Base-by-base conservation (phyloP, 768 basidiomycete species). In the Mrakia blollopis region DNA sequence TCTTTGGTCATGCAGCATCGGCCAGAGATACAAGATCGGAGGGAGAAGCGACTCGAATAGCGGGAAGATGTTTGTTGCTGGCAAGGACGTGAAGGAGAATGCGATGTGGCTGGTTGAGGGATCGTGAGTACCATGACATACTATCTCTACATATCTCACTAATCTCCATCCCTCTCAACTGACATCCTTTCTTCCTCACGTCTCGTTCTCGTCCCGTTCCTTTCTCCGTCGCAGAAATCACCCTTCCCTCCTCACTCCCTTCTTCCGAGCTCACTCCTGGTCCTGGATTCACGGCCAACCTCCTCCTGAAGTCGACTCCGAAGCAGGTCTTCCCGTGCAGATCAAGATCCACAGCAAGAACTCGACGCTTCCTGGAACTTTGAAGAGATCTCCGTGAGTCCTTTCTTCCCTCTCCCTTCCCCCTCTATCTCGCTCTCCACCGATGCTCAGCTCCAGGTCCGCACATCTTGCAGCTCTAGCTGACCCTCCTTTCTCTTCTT, bases 1-100 rank as follows among this genome's bases (percentile, higher is more conserved):
- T 0, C 83, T 94, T 0, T 95, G 92, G 92, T 87, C 86, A 30
- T 94, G 89, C 80, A 96, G 94, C 0, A 87, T 97, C 63, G 95
- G 95, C 2, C 91, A 98, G 82, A 87, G 89, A 41, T 89, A 91
- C 0, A 87, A 88, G 63, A 82, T 96, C 30, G 81, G 84, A 1
- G 92, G 93, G 2, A 85, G 89, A 85, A n/a, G 50, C 11, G 30
- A 16, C 5, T 35, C 35, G 7, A 37, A 28, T 50, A 82, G 84
- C 0, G 81, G 87, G 70, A 88, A 86, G 81, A 87, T 90, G 85
- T 95, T 89, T 79, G 92, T 97, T 7, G 88, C 88, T 0, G 82
- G 84, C 52, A 98, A 98, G 82, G 89, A 93, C 78, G 78, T 83
- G 2, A 80, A 82, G 16, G 83, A 80, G 18, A 93, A 96, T 81